Percentiles rank a stretch among this genome's conserved stretches.
phyloP scores from a whole-genome alignment of 2,329 filamentous ascomycete genomes.

The Diplodia intermedia region DNA sequence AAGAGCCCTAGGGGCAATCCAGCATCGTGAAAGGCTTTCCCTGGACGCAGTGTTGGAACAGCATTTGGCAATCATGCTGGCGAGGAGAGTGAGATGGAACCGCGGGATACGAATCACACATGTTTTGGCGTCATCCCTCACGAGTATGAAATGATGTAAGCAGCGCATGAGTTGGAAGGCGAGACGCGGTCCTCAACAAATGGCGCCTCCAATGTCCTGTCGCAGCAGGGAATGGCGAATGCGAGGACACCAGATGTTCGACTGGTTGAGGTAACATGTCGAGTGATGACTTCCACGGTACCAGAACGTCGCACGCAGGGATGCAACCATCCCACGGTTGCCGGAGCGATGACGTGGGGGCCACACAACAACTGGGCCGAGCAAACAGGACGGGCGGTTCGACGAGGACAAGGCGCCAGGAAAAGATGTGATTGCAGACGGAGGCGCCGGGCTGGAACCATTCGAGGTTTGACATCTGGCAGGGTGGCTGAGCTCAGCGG shows the following conservation, averaged over 20 bases:
- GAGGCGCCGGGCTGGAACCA: constrained; percentile 4
- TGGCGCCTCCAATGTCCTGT: background rate
- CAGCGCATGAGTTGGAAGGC: background rate
- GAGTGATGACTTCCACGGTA: background rate
- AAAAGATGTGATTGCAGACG: constrained; percentile 6
- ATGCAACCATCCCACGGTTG: background rate
- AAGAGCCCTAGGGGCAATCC: background rate
- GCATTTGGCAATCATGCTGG: background rate
- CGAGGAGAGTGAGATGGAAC: background rate
- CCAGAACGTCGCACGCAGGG: background rate
- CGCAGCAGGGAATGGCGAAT: no score
- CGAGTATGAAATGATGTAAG: background rate
- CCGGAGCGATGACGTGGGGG: background rate
- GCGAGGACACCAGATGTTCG: background rate
- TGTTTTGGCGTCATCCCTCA: background rate
- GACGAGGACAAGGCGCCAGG: background rate
- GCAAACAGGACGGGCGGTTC: background rate
- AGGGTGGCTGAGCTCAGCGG: constrained; percentile 16
- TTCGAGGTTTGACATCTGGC: constrained; percentile 21
- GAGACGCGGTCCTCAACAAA: background rate
- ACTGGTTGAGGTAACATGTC: background rate
- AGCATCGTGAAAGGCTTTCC: background rate
- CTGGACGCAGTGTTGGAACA: background rate
- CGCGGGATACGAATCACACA: background rate
- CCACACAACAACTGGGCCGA: background rate